A percentile compares a stretch with the other conserved stretches of the same genome.
These are phyloP conservation scores for Neurospora sp. DNA, from an alignment of 495 filamentous ascomycete genomes.

Conservation along the genomic window DNA sequence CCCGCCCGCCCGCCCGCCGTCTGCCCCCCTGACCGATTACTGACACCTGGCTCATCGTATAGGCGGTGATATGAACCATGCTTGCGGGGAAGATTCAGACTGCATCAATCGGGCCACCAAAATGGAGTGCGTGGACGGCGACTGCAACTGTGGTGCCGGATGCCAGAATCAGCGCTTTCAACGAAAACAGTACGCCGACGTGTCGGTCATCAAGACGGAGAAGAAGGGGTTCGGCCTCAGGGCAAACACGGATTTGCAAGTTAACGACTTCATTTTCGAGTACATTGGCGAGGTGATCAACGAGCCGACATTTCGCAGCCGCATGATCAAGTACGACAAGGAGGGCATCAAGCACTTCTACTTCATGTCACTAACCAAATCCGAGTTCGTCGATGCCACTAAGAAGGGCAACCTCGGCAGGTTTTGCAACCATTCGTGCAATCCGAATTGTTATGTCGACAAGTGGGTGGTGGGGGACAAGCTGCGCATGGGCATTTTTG, in stretches of 20 bases:
- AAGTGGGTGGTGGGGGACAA: slow-evolving; percentile 99
- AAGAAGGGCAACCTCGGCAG: slow-evolving; percentile 92
- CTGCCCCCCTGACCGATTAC: slow-evolving; percentile 5
- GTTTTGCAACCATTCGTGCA: slow-evolving; percentile 99
- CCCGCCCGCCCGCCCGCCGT: slow-evolving; percentile 8
- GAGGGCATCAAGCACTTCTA: slow-evolving; percentile 99
- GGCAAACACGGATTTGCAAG: slow-evolving; percentile 61
- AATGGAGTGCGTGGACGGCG: slow-evolving; percentile 81
- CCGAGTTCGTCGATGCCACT: slow-evolving; percentile 95
- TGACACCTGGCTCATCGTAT: slow-evolving; percentile 7
- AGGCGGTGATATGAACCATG: slow-evolving; percentile 68
- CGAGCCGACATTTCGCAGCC: slow-evolving; percentile 73
- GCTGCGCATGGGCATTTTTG: slow-evolving; percentile 98
- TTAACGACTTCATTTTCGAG: slow-evolving; percentile 90
- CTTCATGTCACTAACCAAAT: slow-evolving; percentile 97
- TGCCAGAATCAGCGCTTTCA: slow-evolving; percentile 97
- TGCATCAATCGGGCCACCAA: slow-evolving; percentile 98
- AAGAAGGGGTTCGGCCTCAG: slow-evolving; percentile 95
- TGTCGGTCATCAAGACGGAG: slow-evolving; percentile 92
- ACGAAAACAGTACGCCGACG: slow-evolving; percentile 76
- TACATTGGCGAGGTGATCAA: slow-evolving; percentile 99
- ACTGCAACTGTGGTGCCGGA: slow-evolving; percentile 74
- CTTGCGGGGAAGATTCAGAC: slow-evolving; percentile 93
- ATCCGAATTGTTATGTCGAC: slow-evolving; percentile 97
- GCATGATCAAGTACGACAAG: slow-evolving; percentile 84